phyloP scores from a whole-genome alignment of 768 basidiomycete genomes.

The Xerocomellus dryophilus region DNA sequence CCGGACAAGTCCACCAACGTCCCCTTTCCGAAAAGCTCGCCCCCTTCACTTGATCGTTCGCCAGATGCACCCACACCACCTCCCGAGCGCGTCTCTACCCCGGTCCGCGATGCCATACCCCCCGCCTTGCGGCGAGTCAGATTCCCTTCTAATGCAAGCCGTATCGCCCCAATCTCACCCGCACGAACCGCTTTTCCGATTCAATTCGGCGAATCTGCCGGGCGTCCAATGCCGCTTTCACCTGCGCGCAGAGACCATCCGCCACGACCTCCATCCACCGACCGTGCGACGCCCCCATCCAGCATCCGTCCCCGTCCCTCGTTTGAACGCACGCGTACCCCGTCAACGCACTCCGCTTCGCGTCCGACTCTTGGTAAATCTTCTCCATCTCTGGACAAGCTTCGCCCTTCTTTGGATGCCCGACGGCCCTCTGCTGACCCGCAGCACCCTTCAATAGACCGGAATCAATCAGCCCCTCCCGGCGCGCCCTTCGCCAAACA shows the following conservation, averaged over 20 bases:
- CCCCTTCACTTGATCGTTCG: constrained; percentile 2
- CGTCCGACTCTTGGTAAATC: constrained; percentile 18
- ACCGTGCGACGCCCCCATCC: constrained; percentile 6
- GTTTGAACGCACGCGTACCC: constrained; percentile 15
- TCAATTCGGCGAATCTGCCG: constrained; percentile 7
- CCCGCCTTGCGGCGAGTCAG: constrained; percentile 15
- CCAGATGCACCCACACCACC: constrained; percentile 3
- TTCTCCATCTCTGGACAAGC: constrained; percentile 18
- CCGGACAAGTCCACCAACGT: constrained; percentile 22
- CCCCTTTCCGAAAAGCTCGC: constrained; percentile 1
- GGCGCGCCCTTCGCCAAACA: constrained; percentile 3
- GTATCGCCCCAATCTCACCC: constrained; percentile 3
- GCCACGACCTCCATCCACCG: constrained; percentile 7
- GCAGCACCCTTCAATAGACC: constrained; percentile 4
- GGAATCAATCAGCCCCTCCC: not conserved
- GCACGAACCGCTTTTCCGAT: constrained; percentile 11
- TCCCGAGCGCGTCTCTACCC: constrained; percentile 15
- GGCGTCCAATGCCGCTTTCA: constrained; percentile 19
- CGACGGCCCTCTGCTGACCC: constrained; percentile 17
- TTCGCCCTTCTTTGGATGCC: constrained; percentile 11
- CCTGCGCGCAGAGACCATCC: constrained; percentile 14
- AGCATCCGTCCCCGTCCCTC: constrained; percentile 12
- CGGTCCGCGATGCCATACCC: constrained; percentile 16
- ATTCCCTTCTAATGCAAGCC: constrained; percentile 20
- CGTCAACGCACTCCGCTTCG: constrained; percentile 12